These are phyloP conservation scores for Aeschynomene evenia DNA, from an alignment of 306 rosid species.

Conservation along the genomic window DNA sequence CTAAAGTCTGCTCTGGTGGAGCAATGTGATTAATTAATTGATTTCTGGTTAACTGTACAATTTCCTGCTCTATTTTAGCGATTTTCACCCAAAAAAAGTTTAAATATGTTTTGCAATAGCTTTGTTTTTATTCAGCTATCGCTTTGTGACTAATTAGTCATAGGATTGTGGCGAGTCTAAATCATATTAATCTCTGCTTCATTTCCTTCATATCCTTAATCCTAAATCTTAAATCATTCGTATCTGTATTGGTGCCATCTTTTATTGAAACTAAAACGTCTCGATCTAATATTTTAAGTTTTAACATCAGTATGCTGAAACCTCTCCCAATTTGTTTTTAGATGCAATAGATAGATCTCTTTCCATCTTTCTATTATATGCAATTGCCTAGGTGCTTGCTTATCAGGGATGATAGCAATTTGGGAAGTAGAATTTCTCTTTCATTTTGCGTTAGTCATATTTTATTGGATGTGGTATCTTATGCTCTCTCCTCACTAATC, in stretches of 20 bases:
- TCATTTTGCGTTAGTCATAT: neutral
- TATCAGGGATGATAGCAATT: neutral
- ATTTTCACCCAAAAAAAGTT: conserved; percentile 5
- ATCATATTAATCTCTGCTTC: neutral
- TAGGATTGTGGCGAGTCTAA: neutral
- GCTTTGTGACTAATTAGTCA: neutral
- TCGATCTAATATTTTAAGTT: neutral
- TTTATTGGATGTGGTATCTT: neutral
- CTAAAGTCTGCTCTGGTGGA: neutral
- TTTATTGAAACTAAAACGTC: neutral
- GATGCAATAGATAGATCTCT: neutral
- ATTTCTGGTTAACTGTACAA: neutral
- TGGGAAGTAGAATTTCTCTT: neutral
- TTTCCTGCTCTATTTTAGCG: neutral
- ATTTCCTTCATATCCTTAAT: neutral
- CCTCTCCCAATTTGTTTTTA: neutral
- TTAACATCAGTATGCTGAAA: neutral
- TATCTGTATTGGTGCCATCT: no score
- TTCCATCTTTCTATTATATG: neutral
- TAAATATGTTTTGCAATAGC: conserved; percentile 15
- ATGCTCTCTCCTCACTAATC: neutral
- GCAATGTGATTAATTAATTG: neutral
- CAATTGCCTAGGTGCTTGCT: neutral
- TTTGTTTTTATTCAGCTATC: neutral
- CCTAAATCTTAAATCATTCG: no score